Percentiles rank a stretch among this genome's conserved stretches.
phyloP scores from a whole-genome alignment of 805 yeast genomes.

The Ogataea dorogensis region DNA sequence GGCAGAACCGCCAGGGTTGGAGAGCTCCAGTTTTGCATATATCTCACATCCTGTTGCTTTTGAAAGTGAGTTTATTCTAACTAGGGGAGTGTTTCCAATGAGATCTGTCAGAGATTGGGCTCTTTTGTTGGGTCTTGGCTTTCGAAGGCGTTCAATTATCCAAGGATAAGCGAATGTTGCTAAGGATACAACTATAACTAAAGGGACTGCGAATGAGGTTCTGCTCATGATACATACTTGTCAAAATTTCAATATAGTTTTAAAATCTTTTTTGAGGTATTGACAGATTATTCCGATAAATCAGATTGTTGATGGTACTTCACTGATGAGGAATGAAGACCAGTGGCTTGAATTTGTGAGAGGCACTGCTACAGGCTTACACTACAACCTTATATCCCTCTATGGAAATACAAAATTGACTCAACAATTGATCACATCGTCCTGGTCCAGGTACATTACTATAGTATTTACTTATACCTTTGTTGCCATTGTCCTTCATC shows the following conservation, averaged over 20 bases:
- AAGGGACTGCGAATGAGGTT: too few relatives aligned
- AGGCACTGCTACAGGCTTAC: not conserved
- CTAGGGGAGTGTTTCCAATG: slow-evolving; percentile 89
- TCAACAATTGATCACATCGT: slow-evolving; percentile 21
- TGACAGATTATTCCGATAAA: too few relatives aligned
- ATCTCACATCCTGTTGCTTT: slow-evolving; percentile 74
- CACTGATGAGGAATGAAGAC: not conserved
- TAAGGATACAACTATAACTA: too few relatives aligned
- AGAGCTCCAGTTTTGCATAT: slow-evolving; percentile 80
- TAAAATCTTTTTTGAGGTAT: too few relatives aligned
- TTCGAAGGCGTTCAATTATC: too few relatives aligned
- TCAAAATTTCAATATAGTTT: too few relatives aligned
- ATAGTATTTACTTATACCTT: slow-evolving; percentile 25
- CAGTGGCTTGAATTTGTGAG: not conserved
- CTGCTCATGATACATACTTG: too few relatives aligned
- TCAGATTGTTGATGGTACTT: too few relatives aligned
- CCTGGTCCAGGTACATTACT: slow-evolving; percentile 27
- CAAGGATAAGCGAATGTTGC: not conserved
- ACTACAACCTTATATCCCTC: slow-evolving; percentile 17
- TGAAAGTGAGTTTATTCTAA: slow-evolving; percentile 69
- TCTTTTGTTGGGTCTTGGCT: too few relatives aligned
- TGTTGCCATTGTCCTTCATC: slow-evolving; percentile 24
- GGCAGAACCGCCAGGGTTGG: slow-evolving; percentile 94
- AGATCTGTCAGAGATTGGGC: slow-evolving; percentile 42
- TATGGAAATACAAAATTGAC: slow-evolving; percentile 20